Conservation (phyloP, 2,329 filamentous ascomycete species). For the Trichoderma sp. region DNA sequence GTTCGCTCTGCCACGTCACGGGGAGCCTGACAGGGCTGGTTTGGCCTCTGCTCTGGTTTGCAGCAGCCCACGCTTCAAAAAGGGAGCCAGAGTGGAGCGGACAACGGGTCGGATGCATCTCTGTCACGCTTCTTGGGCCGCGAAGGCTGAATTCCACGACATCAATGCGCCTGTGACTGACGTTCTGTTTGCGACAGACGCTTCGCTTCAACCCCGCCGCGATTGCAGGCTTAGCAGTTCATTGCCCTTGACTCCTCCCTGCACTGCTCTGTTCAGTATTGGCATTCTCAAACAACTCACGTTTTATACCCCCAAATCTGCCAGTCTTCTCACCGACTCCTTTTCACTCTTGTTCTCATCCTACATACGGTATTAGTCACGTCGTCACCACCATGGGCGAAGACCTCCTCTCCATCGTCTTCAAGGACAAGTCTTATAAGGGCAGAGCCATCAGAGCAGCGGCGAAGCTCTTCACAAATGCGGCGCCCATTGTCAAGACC, state of each 20-base stretch:
- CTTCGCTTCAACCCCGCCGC: slow-evolving; percentile 7
- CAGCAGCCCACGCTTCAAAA: neutral
- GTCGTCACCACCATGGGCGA: slow-evolving; percentile 19
- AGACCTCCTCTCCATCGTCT: slow-evolving; percentile 20
- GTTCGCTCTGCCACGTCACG: slow-evolving; percentile 26
- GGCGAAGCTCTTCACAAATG: slow-evolving; percentile 17
- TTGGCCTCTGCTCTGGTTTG: neutral
- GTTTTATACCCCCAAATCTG: neutral
- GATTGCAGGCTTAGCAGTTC: neutral
- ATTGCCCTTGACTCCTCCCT: neutral
- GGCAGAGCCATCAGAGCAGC: slow-evolving; percentile 19
- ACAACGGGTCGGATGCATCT: slow-evolving; percentile 23
- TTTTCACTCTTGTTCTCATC: neutral
- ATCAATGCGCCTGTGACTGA: slow-evolving; percentile 14
- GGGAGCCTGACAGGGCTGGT: slow-evolving; percentile 13
- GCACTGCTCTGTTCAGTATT: neutral
- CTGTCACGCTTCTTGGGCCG: slow-evolving; percentile 23
- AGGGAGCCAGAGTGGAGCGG: slow-evolving; percentile 20
- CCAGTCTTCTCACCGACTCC: neutral
- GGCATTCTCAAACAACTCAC: neutral
- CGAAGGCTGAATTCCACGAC: slow-evolving; percentile 14
- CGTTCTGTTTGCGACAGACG: slow-evolving; percentile 4
- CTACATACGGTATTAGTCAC: neutral
- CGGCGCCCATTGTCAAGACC: slow-evolving; percentile 31
- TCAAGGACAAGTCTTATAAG: slow-evolving; percentile 21